phyloP scores from a whole-genome alignment of 495 filamentous ascomycete genomes.

The Geopyxis carbonaria region DNA sequence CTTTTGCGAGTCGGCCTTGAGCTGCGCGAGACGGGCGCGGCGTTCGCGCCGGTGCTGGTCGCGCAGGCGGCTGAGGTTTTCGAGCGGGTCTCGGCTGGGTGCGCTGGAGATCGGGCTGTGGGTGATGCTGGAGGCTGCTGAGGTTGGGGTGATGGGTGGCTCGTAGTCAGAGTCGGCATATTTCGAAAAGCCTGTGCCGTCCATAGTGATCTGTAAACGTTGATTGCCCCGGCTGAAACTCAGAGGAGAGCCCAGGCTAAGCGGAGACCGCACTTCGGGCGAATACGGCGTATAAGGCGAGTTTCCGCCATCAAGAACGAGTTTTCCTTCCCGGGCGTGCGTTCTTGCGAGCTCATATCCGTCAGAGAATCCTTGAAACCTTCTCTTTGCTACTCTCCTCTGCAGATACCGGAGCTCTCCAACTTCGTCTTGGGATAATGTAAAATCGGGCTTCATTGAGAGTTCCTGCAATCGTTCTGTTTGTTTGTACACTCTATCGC shows the following conservation, averaged over 20 bases:
- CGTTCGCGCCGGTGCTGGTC: too few relatives aligned
- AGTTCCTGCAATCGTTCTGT: not conserved
- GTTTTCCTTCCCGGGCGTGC: not conserved
- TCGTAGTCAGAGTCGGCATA: too few relatives aligned
- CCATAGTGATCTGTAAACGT: too few relatives aligned
- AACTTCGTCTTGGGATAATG: not conserved
- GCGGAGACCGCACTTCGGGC: not conserved
- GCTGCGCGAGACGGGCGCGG: too few relatives aligned
- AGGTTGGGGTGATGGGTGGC: too few relatives aligned
- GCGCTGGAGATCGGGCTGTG: too few relatives aligned
- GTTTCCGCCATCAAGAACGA: not conserved
- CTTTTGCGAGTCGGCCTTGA: too few relatives aligned
- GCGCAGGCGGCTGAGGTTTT: too few relatives aligned
- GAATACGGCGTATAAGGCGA: not conserved
- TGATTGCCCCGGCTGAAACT: too few relatives aligned
- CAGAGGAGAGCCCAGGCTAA: not conserved
- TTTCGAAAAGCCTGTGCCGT: too few relatives aligned
- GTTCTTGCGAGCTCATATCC: not conserved
- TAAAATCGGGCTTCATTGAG: not conserved
- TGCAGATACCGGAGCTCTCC: not conserved
- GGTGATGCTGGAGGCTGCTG: too few relatives aligned
- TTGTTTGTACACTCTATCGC: not conserved
- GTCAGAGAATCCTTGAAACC: not conserved
- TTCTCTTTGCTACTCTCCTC: not conserved
- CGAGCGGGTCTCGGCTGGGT: too few relatives aligned